phyloP scores from a whole-genome alignment of 495 filamentous ascomycete genomes.

The Aspergillus heteromorphus region DNA sequence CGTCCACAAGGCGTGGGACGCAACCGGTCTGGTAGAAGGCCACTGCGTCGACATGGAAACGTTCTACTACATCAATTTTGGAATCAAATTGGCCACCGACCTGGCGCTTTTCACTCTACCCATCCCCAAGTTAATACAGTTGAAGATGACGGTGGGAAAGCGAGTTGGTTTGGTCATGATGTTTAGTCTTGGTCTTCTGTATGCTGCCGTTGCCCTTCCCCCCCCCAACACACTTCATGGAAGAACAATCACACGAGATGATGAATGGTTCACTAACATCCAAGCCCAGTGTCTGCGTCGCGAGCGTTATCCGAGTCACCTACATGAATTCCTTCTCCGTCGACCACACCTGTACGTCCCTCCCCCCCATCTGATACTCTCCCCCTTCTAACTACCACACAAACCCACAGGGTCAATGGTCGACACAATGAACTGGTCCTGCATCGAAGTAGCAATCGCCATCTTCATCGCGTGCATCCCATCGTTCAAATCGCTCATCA shows the following conservation, averaged over 20 bases:
- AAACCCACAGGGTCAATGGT: constrained; percentile 12
- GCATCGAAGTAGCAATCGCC: constrained; percentile 17
- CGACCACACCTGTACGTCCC: constrained; percentile 19
- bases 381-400: background rate
- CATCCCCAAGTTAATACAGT: constrained; percentile 23
- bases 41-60: constrained; percentile 10
- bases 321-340: constrained; percentile 16
- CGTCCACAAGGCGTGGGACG: constrained; percentile 21
- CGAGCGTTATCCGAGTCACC: constrained; percentile 18
- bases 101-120: constrained; percentile 27
- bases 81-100: constrained; percentile 27
- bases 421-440: constrained; percentile 21
- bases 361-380: background rate
- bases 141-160: constrained; percentile 25
- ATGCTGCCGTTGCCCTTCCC: constrained; percentile 3
- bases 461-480: constrained; percentile 19
- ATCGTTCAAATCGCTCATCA: constrained; percentile 17
- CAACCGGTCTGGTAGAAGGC: constrained; percentile 9
- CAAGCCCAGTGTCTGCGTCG: constrained; percentile 13
- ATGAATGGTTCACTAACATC: background rate
- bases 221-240: too few species aligned
- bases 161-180: constrained; percentile 25
- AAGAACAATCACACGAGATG: too few species aligned
- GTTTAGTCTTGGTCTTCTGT: constrained; percentile 34
- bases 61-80: constrained; percentile 20